A percentile compares a stretch with the other conserved stretches of the same genome.
Evolutionary conservation across 2,329 filamentous ascomycete species (phyloP).

Genomic region (Penicillium paneum): DNA sequence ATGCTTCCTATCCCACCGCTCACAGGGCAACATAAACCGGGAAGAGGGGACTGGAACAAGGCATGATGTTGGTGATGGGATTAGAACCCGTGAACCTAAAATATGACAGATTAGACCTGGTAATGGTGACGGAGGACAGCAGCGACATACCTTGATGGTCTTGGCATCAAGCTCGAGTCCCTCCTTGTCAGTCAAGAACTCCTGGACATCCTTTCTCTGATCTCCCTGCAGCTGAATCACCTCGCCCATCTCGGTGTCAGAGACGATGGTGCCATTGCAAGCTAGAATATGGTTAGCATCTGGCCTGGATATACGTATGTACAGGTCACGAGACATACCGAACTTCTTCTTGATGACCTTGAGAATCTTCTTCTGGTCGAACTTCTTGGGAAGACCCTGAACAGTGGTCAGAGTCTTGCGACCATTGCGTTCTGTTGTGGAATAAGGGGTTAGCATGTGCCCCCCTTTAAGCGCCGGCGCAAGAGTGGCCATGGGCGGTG

Average conservation of each 20-base stretch:
- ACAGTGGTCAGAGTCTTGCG: slow-evolving; percentile 99
- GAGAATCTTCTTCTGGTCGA: slow-evolving; percentile 99
- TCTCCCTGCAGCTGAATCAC: slow-evolving; percentile 99
- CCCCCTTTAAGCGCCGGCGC: slow-evolving; percentile 8
- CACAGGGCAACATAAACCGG: slow-evolving; percentile 38
- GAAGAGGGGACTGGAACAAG: slow-evolving; percentile 45
- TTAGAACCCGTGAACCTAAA: slow-evolving; percentile 53
- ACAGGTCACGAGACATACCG: slow-evolving; percentile 53
- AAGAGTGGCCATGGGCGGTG: neutral
- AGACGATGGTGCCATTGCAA: slow-evolving; percentile 99
- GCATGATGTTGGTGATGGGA: slow-evolving; percentile 38
- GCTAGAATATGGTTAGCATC: slow-evolving; percentile 51
- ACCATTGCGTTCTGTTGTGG: slow-evolving; percentile 89
- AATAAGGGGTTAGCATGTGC: slow-evolving; percentile 23
- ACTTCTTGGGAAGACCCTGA: slow-evolving; percentile 97
- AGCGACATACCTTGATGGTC: slow-evolving; percentile 77
- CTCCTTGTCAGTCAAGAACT: slow-evolving; percentile 94
- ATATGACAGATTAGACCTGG: slow-evolving; percentile 5
- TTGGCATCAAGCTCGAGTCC: slow-evolving; percentile 91
- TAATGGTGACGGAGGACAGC: neutral
- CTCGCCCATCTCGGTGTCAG: slow-evolving; percentile 94
- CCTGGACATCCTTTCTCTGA: slow-evolving; percentile 97
- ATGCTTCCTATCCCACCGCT: slow-evolving; percentile 39
- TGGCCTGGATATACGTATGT: neutral
- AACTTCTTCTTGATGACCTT: slow-evolving; percentile 99